Base-by-base conservation (phyloP, 2,329 filamentous ascomycete genomes). In the Reticulascus tulasneorum region DNA sequence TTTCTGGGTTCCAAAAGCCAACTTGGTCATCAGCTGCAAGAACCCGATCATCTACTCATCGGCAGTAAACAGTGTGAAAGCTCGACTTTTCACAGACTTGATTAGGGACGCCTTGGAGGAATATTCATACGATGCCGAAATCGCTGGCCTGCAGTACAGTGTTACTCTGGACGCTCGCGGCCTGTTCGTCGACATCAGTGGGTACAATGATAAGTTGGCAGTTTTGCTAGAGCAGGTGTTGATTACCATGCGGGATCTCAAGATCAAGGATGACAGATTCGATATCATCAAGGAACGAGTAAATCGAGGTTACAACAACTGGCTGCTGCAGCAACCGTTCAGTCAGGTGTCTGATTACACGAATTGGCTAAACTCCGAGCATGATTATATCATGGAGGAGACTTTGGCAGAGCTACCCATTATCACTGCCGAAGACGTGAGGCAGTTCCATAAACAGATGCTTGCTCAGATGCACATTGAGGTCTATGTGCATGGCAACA, bases 1-100 rank as follows among this genome's bases (percentile, higher is more conserved):
- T 1, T 98, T 97, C 62, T 97, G 91, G 90, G 93, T 97, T 9
- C 93, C 93, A 8, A 95, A 94, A 60, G 93, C 87, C 4, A 93
- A 89, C 40, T 69, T 97, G 13, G 77, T 89, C 47, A 78, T 95
- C 46, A 87, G 82, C 48, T 73, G 94, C 47, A 79, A 82, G 50
- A 94, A 83, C 40, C 85, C 89, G 0, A 63, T 94, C 29, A 80
- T 86, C n/a, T 82, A 80, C 56, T 76, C 86, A 2, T 89, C 86
- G 5, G 85, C 89, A 2, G 81, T 84, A 38, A 90, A 85, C 44
- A 72, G 78, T 21, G 80, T 94, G 42, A 88, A 93, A 54, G 77
- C 84, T 3, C 80, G 79, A 38, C 63, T 98, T 6, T 96, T 87
- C 56, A 84, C 85, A 4, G 86, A 93, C 47, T 70, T 97, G 13